phyloP scores from a whole-genome alignment of 208 protist genomes.

The Tritrichomonas musculus region DNA sequence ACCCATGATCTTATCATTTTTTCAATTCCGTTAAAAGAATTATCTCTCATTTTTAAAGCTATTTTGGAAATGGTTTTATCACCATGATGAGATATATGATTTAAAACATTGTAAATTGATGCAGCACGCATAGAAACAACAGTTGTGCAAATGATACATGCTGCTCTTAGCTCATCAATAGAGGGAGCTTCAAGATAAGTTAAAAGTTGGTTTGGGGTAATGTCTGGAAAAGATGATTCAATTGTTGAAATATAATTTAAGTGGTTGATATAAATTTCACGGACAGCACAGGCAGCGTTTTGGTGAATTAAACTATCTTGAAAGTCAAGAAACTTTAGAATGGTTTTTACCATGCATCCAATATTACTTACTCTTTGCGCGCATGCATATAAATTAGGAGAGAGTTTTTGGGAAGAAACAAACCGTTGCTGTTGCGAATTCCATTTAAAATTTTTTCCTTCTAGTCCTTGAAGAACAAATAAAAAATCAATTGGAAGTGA shows the following conservation, averaged over 20 bases:
- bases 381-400: not conserved
- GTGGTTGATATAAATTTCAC: not conserved
- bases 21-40: not conserved
- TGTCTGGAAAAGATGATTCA: not conserved
- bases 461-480: not conserved
- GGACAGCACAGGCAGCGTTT: not conserved
- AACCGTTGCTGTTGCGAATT: not conserved
- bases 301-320: not conserved
- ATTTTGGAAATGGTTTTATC: not conserved
- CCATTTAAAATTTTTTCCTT: slow-evolving; percentile 4
- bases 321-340: not conserved
- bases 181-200: not conserved
- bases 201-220: not conserved
- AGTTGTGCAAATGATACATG: not conserved
- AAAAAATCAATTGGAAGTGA: not conserved
- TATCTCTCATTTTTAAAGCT: not conserved
- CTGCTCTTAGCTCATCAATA: not conserved
- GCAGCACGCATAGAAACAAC: not conserved
- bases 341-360: not conserved
- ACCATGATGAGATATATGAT: not conserved
- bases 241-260: not conserved
- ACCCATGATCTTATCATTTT: slow-evolving; percentile 10
- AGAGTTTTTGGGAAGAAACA: not conserved
- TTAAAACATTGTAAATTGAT: not conserved
- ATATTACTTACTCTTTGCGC: not conserved